Evolutionary conservation across 306 rosid species (phyloP), one percentile per base, ranked within the genome.

Genomic region (Cicer bijugum): DNA sequence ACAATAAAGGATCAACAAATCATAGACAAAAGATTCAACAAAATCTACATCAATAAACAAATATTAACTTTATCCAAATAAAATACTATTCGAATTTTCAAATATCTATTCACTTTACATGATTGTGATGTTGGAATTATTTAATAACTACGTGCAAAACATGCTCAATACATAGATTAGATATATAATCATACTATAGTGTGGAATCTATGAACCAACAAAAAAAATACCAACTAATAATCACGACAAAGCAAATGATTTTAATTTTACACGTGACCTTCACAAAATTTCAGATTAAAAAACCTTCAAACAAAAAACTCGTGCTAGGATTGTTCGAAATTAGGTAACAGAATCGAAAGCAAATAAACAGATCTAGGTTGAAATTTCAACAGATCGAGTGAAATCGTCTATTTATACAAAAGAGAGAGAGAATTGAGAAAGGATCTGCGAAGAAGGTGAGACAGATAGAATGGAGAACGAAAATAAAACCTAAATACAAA

Each of bases 381-480:
- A 64, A 76, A 81, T 15, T 15, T 69, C 1, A 50, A 64, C 67
- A 55, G 75, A 76, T 76, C 70, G 9, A 59, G 45, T 9, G 10
- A 38, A 2, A 14, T 16, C 35, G 35, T 28, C 35, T 28, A 28
- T 28, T 28, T 50, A n/a, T 17, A 3, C 4, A 6, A 57, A 35
- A 2, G 68, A 55, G 40, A 74, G 15, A 59, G 58, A 28, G 35
- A 28, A 28, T 28, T 15, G 19, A 28, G 14, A 52, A 45, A 33
- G 28, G 1, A 76, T 78, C 84, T 63, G 57, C 23, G 7, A 39
- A 44, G 48, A 43, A 23, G 45, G 42, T 19, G 63, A 52, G 73
- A 46, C 12, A 75, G 47, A 42, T 45, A 67, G 57, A 28, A 28
- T 28, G 4, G 35, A 28, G 35, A 28, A 28, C 35, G 35, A 28